phyloP scores from a whole-genome alignment of 768 basidiomycete species.

The Dacryopinax spathularia region DNA sequence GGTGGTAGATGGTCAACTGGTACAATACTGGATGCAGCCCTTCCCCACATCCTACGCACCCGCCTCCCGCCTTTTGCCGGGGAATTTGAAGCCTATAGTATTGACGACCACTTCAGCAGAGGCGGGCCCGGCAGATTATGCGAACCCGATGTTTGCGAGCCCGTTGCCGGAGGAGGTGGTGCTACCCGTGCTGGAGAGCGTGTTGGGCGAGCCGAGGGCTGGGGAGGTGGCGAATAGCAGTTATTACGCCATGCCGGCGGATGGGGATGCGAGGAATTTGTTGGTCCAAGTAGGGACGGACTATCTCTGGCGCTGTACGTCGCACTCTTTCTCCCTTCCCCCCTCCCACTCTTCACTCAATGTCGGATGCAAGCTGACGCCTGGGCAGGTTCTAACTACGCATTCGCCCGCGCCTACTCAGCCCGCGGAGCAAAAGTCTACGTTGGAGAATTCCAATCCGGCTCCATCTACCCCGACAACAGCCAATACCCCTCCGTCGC shows the following conservation, averaged over 20 bases:
- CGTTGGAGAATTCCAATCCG: slow-evolving; percentile 49
- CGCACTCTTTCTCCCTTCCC: neutral
- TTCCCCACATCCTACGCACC: slow-evolving; percentile 49
- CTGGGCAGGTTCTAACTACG: slow-evolving; percentile 40
- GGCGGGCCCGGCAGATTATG: slow-evolving; percentile 36
- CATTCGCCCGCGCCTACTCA: slow-evolving; percentile 56
- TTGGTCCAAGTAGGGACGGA: slow-evolving; percentile 48
- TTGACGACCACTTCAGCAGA: slow-evolving; percentile 61
- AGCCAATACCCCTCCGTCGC: slow-evolving; percentile 21
- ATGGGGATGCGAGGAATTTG: slow-evolving; percentile 4
- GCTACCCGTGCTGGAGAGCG: slow-evolving; percentile 25
- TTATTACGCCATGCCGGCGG: slow-evolving; percentile 30
- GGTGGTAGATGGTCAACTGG: neutral
- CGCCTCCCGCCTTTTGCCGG: slow-evolving; percentile 21
- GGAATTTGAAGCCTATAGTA: slow-evolving; percentile 42
- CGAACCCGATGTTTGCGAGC: neutral
- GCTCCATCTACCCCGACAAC: slow-evolving; percentile 61
- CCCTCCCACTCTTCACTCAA: no score
- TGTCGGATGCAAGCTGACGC: neutral
- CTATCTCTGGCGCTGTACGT: slow-evolving; percentile 44
- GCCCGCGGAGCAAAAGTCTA: slow-evolving; percentile 48
- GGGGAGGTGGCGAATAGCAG: slow-evolving; percentile 30
- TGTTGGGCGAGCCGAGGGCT: slow-evolving; percentile 38
- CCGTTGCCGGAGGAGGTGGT: slow-evolving; percentile 32
- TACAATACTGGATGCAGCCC: slow-evolving; percentile 20